Conservation (phyloP, 2,329 filamentous ascomycete genomes). For the Microsporum audouinii region DNA sequence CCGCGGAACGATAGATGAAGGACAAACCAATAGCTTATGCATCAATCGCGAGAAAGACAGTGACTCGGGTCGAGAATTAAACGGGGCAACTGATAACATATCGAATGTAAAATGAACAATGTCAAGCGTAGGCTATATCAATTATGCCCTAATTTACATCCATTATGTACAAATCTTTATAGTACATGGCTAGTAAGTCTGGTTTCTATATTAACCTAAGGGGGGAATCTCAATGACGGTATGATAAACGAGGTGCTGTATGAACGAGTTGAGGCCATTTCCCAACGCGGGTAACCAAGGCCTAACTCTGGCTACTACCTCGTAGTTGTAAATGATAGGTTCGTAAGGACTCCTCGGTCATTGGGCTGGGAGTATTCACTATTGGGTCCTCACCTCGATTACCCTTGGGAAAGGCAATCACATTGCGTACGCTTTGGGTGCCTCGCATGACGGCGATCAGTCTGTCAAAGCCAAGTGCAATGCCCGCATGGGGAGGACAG, state of each 20-base stretch:
- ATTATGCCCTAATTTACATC: not conserved
- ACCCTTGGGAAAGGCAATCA: constrained; percentile 94
- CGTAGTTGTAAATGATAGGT: constrained; percentile 46
- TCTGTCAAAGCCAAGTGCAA: constrained; percentile 85
- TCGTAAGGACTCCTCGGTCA: constrained; percentile 50
- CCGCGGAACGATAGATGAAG: too few relatives aligned
- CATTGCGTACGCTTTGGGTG: constrained; percentile 69
- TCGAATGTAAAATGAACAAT: too few relatives aligned
- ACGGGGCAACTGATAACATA: too few relatives aligned
- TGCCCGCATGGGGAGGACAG: constrained; percentile 88
- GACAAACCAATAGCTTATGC: too few relatives aligned
- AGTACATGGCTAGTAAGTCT: not conserved
- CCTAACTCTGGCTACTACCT: not conserved
- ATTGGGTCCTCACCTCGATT: constrained; percentile 78
- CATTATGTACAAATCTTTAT: not conserved
- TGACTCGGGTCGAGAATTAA: too few relatives aligned
- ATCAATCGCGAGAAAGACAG: too few relatives aligned
- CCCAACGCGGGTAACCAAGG: not conserved
- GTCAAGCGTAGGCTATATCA: too few relatives aligned
- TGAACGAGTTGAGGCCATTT: not conserved
- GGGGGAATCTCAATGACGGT: not conserved
- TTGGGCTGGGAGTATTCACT: constrained; percentile 61
- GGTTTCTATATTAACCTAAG: not conserved
- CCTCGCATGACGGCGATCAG: constrained; percentile 69
- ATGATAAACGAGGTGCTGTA: not conserved